phyloP scores from a whole-genome alignment of 2,329 filamentous ascomycete species.

The Alternaria hordeiaustralica region DNA sequence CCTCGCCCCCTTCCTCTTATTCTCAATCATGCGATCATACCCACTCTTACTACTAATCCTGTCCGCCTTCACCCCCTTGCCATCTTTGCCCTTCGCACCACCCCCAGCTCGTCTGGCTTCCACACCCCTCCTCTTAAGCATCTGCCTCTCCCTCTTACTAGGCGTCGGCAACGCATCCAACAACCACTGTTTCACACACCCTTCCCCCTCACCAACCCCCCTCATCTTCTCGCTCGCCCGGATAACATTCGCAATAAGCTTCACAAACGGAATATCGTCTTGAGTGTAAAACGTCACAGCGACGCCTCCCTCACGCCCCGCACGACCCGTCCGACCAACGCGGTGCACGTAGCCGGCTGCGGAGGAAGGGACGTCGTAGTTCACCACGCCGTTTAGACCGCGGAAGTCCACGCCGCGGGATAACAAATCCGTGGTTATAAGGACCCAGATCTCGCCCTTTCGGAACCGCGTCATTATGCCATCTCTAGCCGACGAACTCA shows the following conservation, averaged over 20 bases:
- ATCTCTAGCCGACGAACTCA: constrained; percentile 77
- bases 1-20: constrained; percentile 65
- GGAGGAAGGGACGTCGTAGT: constrained; percentile 95
- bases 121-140: constrained; percentile 81
- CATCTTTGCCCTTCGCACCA: constrained; percentile 13
- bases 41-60: constrained; percentile 85
- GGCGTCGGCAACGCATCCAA: constrained; percentile 85
- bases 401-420: constrained; percentile 93
- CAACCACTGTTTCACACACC: constrained; percentile 71
- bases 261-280: constrained; percentile 89
- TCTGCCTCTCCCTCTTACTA: constrained; percentile 82
- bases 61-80: constrained; percentile 34
- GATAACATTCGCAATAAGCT: constrained; percentile 92
- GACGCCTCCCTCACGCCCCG: constrained; percentile 84
- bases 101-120: constrained; percentile 58
- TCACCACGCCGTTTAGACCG: constrained; percentile 93
- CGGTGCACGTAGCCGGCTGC: constrained; percentile 92
- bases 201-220: constrained; percentile 49
- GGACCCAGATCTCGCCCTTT: constrained; percentile 90
- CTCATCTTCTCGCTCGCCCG: constrained; percentile 77
- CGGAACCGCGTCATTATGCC: constrained; percentile 89
- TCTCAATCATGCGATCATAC: constrained; percentile 72
- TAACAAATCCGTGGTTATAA: constrained; percentile 94
- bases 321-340: constrained; percentile 87
- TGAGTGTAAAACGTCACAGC: constrained; percentile 95